Evolutionary conservation across 768 basidiomycete species (phyloP).

Genomic region (Termitomyces heimii): DNA sequence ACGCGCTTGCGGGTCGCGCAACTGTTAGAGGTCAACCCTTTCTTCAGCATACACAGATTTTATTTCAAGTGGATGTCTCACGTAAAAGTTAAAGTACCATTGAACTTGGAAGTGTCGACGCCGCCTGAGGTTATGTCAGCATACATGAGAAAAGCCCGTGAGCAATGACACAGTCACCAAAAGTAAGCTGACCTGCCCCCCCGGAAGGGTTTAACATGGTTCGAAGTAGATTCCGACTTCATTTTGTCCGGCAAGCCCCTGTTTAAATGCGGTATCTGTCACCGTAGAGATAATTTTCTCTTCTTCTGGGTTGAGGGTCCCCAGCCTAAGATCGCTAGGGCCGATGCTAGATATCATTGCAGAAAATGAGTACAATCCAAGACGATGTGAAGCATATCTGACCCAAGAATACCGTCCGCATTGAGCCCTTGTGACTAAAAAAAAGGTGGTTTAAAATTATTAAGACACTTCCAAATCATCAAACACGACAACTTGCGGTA

Average conservation of each 20-base stretch:
- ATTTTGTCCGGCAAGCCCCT: slow-evolving; percentile 30
- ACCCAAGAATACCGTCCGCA: slow-evolving; percentile 66
- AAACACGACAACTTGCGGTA: slow-evolving; percentile 9
- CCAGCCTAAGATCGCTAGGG: slow-evolving; percentile 46
- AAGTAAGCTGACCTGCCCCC: slow-evolving; percentile 48
- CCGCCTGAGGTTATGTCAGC: not conserved
- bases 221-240: slow-evolving; percentile 46
- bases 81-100: slow-evolving; percentile 36
- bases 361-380: not conserved
- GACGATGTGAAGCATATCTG: slow-evolving; percentile 6
- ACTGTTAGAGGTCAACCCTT: slow-evolving; percentile 35
- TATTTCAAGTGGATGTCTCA: slow-evolving; percentile 12
- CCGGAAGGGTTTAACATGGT: slow-evolving; percentile 30
- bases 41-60: not conserved
- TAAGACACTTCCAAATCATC: not conserved
- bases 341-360: slow-evolving; percentile 41
- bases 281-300: slow-evolving; percentile 40
- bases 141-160: no score
- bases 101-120: slow-evolving; percentile 24
- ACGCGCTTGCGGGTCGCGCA: slow-evolving; percentile 36
- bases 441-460: not conserved
- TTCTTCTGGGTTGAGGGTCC: slow-evolving; percentile 23
- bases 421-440: slow-evolving; percentile 35
- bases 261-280: slow-evolving; percentile 42
- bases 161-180: slow-evolving; percentile 36